A percentile compares a stretch with the other conserved stretches of the same genome.
phyloP scores from a whole-genome alignment of 768 basidiomycete genomes.

The Pulveroboletus sp. region DNA sequence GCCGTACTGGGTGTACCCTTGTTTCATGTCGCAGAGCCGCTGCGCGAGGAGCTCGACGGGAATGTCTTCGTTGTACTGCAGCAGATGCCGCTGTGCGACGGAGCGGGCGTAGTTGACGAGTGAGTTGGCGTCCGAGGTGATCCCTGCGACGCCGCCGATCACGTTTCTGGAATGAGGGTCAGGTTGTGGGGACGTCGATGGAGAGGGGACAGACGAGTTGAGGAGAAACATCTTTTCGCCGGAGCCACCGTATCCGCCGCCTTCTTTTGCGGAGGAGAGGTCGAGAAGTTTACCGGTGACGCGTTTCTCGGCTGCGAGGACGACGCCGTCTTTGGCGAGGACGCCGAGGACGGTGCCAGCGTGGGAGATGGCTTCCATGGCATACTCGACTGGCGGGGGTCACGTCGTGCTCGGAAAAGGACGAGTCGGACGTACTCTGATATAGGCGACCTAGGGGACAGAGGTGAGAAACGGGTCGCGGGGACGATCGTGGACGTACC shows the following conservation, averaged over 20 bases:
- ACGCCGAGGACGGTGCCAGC: conserved; percentile 93
- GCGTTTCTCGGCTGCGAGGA: conserved; percentile 94
- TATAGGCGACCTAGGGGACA: conserved; percentile 78
- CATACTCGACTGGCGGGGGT: conserved; percentile 81
- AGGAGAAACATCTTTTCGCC: conserved; percentile 98
- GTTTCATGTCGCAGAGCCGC: conserved; percentile 93
- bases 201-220: conserved; percentile 62
- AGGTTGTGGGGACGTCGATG: neutral
- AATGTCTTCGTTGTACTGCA: conserved; percentile 94
- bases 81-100: conserved; percentile 84
- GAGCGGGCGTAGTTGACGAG: conserved; percentile 91
- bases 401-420: conserved; percentile 1
- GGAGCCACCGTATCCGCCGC: conserved; percentile 83
- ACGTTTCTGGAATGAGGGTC: conserved; percentile 56
- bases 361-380: conserved; percentile 98
- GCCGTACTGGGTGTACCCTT: conserved; percentile 96
- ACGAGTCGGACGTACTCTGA: conserved; percentile 64
- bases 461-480: conserved; percentile 9
- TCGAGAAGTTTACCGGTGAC: conserved; percentile 97
- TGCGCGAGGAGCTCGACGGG: conserved; percentile 96
- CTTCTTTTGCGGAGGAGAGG: conserved; percentile 78
- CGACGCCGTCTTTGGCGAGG: conserved; percentile 85
- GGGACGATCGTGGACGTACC: conserved; percentile 45
- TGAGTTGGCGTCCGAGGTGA: conserved; percentile 97
- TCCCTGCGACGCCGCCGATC: conserved; percentile 90